Evolutionary conservation across 805 yeast genomes (phyloP).

Genomic region (Cyberlindnera americana): DNA sequence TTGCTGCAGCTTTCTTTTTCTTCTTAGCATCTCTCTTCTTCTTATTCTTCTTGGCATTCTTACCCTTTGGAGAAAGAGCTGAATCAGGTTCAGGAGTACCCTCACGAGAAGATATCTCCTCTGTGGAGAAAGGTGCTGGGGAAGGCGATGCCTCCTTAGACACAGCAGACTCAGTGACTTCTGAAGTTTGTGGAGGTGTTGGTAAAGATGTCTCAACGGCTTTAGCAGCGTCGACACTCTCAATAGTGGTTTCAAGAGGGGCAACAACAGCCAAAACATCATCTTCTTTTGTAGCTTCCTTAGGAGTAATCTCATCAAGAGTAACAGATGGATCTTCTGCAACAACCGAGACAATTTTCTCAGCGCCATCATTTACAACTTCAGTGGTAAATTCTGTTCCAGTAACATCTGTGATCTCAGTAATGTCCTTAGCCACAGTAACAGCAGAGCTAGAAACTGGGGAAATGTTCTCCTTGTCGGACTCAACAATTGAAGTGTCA

Average conservation of each 20-base stretch:
- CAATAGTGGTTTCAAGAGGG: conserved; percentile 8
- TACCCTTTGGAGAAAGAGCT: conserved; percentile 7
- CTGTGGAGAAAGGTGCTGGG: conserved; percentile 7
- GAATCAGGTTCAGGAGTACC: conserved; percentile 15
- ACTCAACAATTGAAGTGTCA: background rate
- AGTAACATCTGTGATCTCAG: conserved; percentile 14
- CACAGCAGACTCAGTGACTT: background rate
- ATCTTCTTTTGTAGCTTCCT: conserved; percentile 19
- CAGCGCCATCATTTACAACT: conserved; percentile 12
- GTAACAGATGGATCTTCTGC: conserved; percentile 12
- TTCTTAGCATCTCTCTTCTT: conserved; percentile 23
- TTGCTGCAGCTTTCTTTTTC: conserved; percentile 20
- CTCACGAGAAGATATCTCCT: conserved; percentile 14
- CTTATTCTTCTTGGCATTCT: conserved; percentile 23
- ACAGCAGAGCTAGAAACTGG: background rate
- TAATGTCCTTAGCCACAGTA: background rate
- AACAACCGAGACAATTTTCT: conserved; percentile 14
- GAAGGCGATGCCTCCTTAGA: conserved; percentile 2
- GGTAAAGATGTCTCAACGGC: conserved; percentile 11
- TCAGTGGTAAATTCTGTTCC: conserved; percentile 14
- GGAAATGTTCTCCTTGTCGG: background rate
- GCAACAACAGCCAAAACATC: conserved; percentile 18
- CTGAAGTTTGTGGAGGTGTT: conserved; percentile 25
- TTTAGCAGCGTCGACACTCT: conserved; percentile 12
- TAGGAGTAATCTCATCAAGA: conserved; percentile 17